Evolutionary conservation across 768 basidiomycete genomes (phyloP).

Genomic region (Lentinus brumalis): DNA sequence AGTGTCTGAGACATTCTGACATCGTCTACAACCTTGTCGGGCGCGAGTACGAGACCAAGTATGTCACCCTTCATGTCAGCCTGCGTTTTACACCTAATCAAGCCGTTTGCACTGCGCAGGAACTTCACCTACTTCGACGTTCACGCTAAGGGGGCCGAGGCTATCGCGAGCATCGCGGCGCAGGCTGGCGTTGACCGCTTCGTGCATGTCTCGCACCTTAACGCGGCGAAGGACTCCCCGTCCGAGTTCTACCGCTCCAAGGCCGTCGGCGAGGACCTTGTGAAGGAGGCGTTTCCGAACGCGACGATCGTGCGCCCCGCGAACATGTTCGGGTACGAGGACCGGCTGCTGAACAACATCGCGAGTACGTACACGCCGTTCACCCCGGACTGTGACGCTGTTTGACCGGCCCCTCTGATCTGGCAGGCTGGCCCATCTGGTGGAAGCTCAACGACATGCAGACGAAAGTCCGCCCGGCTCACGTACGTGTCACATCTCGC

Average conservation of each 20-base stretch:
- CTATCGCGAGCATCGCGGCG: constrained; percentile 83
- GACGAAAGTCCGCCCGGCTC: constrained; percentile 88
- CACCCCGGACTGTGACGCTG: not conserved
- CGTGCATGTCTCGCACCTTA: constrained; percentile 94
- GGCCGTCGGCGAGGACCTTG: constrained; percentile 85
- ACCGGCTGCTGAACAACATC: constrained; percentile 90
- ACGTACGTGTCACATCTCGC: constrained; percentile 36
- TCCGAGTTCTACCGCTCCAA: constrained; percentile 90
- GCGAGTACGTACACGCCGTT: constrained; percentile 59
- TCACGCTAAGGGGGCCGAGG: constrained; percentile 78
- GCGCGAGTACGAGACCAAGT: constrained; percentile 96
- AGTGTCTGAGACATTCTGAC: constrained; percentile 93
- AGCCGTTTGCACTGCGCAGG: constrained; percentile 43
- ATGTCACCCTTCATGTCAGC: constrained; percentile 24
- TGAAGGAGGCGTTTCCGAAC: constrained; percentile 77
- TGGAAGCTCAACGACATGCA: constrained; percentile 91
- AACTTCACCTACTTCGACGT: constrained; percentile 86
- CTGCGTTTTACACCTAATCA: constrained; percentile 8
- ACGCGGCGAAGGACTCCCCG: constrained; percentile 76
- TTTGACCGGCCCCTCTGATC: not conserved
- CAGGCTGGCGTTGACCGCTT: constrained; percentile 79
- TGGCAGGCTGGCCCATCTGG: constrained; percentile 83
- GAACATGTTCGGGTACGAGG: constrained; percentile 91
- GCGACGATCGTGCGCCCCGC: constrained; percentile 90
- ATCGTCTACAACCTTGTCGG: constrained; percentile 96